Percentiles rank a stretch among this genome's conserved stretches.
These are phyloP conservation scores for Lecanicillium sp. DNA, from an alignment of 2,329 filamentous ascomycete genomes.

Conservation along the genomic window DNA sequence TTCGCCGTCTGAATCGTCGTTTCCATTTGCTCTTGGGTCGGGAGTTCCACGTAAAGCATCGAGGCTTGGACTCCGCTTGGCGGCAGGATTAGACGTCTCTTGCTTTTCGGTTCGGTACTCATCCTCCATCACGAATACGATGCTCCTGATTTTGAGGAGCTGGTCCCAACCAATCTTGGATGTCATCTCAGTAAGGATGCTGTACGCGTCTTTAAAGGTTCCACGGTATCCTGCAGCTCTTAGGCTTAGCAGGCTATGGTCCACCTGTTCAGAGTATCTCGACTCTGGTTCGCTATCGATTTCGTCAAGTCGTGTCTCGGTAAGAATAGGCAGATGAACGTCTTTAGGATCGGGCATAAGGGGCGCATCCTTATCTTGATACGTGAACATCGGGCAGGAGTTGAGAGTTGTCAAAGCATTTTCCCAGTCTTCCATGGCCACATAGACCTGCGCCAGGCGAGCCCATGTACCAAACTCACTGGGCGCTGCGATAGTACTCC, in stretches of 20 bases:
- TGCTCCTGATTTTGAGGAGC: constrained; percentile 85
- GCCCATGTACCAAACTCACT: constrained; percentile 98
- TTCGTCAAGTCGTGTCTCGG: constrained; percentile 87
- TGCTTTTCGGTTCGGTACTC: constrained; percentile 90
- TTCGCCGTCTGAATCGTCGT: constrained; percentile 26
- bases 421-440: constrained; percentile 92
- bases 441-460: constrained; percentile 84
- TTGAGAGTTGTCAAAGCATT: constrained; percentile 91
- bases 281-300: constrained; percentile 87
- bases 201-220: constrained; percentile 92
- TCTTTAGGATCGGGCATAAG: constrained; percentile 88
- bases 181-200: constrained; percentile 89
- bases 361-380: constrained; percentile 95
- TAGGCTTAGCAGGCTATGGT: constrained; percentile 76
- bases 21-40: constrained; percentile 44
- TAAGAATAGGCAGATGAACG: constrained; percentile 76
- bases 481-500: constrained; percentile 87
- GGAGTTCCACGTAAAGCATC: constrained; percentile 68
- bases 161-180: constrained; percentile 98
- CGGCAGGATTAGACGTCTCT: constrained; percentile 39
- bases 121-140: constrained; percentile 99
- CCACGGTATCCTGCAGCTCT: constrained; percentile 87
- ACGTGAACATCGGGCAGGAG: constrained; percentile 99
- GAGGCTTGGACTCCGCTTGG: constrained; percentile 68
- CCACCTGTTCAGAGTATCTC: constrained; percentile 74